A percentile compares a stretch with the other conserved stretches of the same genome.
Evolutionary conservation across 768 basidiomycete genomes (phyloP).

Genomic region (Dioszegia crocea): DNA sequence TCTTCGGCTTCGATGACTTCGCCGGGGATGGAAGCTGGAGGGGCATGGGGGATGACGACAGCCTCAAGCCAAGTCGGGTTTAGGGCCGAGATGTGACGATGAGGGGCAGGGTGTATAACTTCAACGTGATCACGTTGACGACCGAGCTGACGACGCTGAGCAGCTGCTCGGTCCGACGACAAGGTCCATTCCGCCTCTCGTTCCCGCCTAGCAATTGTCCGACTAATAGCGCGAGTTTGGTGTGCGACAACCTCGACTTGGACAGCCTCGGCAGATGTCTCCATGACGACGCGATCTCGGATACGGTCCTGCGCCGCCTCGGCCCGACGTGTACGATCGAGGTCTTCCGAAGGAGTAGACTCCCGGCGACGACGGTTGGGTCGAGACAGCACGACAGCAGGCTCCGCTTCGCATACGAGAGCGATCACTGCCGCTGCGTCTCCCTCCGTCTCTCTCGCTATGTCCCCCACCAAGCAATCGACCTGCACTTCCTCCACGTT

Average conservation of each 20-base stretch:
- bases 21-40: background rate
- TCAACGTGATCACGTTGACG: background rate
- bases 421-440: background rate
- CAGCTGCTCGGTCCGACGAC: conserved; percentile 1
- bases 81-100: background rate
- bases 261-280: background rate
- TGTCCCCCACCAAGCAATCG: background rate
- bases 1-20: background rate
- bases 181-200: conserved; percentile 2
- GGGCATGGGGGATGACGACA: background rate
- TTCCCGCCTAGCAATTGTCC: background rate
- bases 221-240: background rate
- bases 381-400: background rate
- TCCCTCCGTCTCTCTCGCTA: background rate
- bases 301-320: background rate
- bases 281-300: background rate
- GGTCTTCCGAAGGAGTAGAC: background rate
- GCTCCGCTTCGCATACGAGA: background rate
- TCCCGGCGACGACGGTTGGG: background rate
- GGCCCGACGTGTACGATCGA: background rate
- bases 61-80: background rate
- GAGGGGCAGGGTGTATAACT: background rate
- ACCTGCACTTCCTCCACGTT: conserved; percentile 2
- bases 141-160: conserved; percentile 1
- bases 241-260: background rate